Base-by-base conservation (phyloP, 805 yeast genomes). In the Kurtzmaniella cleridarum region DNA sequence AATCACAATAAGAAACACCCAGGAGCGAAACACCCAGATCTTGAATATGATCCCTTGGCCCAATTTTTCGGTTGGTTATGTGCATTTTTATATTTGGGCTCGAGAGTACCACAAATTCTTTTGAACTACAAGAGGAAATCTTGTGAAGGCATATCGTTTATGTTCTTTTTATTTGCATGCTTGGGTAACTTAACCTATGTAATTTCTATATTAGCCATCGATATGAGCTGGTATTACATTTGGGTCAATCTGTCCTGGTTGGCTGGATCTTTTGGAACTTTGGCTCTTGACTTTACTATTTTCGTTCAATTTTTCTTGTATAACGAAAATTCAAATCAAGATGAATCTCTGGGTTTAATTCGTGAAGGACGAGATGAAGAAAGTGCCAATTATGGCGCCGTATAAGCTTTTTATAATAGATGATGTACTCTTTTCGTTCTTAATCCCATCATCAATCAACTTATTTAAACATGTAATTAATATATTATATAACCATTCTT, bases 111-210 rank as follows among this genome's bases (percentile, higher is more conserved):
- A 1, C 98, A 93, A 64, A 87, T 93, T 39, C 59, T 87, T 42
- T 71, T 91, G 44, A 93, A 93, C 62, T 87, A 73, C 55, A 72
- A 81, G 57, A 75, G 97, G 54, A 90, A 89, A 62, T 84, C 95
- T 2, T 89, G 96, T 57, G 98, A 93, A 45, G 98, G 98, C 17
- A 85, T 91, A 35, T 87, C 96, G 9, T 87, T 93, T 54, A 72
- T 91, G 71, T 91, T 93, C 62, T 91, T 91, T 64, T 65, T 93
- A 16, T 91, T 93, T 71, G 98, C 98, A 15, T 89, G 96, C 59
- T 66, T 91, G 41, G 98, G 98, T 34, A 93, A 91, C 58, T 68
- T 86, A 54, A 87, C 96, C 1, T 93, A 89, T 51, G 96, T 93
- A 30, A 74, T 86, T 11, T 84, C 95, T 9, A 91, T 91, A 38